phyloP scores from a whole-genome alignment of 352 stramenopile genomes.

The Phytophthora hibernalis region DNA sequence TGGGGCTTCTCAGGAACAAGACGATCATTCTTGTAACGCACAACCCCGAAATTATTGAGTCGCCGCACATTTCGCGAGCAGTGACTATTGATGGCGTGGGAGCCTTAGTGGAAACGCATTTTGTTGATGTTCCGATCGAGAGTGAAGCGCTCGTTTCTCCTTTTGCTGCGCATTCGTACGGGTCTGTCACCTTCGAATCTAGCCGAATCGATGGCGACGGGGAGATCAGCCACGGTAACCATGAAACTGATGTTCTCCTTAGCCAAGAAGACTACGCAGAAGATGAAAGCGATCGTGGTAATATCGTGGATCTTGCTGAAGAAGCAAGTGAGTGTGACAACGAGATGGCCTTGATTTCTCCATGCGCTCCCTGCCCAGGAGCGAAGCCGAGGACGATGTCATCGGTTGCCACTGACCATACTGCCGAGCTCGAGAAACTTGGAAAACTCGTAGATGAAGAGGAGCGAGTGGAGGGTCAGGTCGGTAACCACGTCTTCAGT shows the following conservation, averaged over 20 bases:
- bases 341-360: conserved; percentile 40
- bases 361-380: conserved; percentile 31
- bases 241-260: conserved; percentile 27
- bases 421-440: conserved; percentile 15
- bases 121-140: conserved; percentile 11
- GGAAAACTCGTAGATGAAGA: conserved; percentile 43
- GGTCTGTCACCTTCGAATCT: conserved; percentile 7
- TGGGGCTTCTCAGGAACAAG: conserved; percentile 55
- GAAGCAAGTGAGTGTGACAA: conserved; percentile 24
- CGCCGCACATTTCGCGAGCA: conserved; percentile 30
- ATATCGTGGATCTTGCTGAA: conserved; percentile 13
- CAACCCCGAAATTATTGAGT: conserved; percentile 55
- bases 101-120: conserved; percentile 27
- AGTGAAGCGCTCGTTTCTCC: conserved; percentile 22
- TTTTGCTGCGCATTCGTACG: conserved; percentile 24
- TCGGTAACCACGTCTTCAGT: conserved; percentile 44
- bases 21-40: conserved; percentile 69
- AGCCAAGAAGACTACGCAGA: neutral
- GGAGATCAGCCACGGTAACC: neutral
- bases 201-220: neutral
- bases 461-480: conserved; percentile 36
- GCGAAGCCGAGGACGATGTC: conserved; percentile 7
- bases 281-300: conserved; percentile 12
- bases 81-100: conserved; percentile 37
- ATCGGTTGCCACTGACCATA: conserved; percentile 4